phyloP scores from a whole-genome alignment of 2,329 filamentous ascomycete genomes.

The Aureobasidium pullulans region DNA sequence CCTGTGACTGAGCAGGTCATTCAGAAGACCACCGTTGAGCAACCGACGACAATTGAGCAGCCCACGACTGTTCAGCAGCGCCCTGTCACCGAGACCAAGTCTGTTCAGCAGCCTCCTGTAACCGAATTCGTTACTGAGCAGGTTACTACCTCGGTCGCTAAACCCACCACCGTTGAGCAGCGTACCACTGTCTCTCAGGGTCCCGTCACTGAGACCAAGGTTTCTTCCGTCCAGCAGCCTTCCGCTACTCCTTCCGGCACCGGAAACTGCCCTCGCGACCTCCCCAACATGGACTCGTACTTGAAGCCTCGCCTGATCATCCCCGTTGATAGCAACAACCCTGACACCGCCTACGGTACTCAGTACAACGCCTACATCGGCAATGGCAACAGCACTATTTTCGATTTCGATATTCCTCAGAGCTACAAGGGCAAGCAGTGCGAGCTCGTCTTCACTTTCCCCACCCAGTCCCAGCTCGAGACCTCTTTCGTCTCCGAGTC shows the following conservation, averaged over 20 bases:
- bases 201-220: not conserved
- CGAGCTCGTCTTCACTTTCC: slow-evolving; percentile 59
- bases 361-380: slow-evolving; percentile 51
- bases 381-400: slow-evolving; percentile 49
- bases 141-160: not conserved
- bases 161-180: not conserved
- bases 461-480: slow-evolving; percentile 49
- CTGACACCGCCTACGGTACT: slow-evolving; percentile 46
- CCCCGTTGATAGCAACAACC: slow-evolving; percentile 48
- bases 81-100: not conserved
- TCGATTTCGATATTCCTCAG: slow-evolving; percentile 60
- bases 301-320: slow-evolving; percentile 54
- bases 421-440: slow-evolving; percentile 51
- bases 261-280: slow-evolving; percentile 22
- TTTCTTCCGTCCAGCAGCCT: not conserved
- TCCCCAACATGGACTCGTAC: slow-evolving; percentile 24
- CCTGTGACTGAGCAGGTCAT: not conserved
- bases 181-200: not conserved
- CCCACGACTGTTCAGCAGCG: not conserved
- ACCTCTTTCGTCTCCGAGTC: slow-evolving; percentile 53
- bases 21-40: not conserved
- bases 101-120: not conserved
- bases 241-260: not conserved
- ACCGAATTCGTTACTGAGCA: not conserved
- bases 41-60: not conserved